Evolutionary conservation across 108 stramenopile species (phyloP).

Genomic region (Stephanodiscus minutulus): DNA sequence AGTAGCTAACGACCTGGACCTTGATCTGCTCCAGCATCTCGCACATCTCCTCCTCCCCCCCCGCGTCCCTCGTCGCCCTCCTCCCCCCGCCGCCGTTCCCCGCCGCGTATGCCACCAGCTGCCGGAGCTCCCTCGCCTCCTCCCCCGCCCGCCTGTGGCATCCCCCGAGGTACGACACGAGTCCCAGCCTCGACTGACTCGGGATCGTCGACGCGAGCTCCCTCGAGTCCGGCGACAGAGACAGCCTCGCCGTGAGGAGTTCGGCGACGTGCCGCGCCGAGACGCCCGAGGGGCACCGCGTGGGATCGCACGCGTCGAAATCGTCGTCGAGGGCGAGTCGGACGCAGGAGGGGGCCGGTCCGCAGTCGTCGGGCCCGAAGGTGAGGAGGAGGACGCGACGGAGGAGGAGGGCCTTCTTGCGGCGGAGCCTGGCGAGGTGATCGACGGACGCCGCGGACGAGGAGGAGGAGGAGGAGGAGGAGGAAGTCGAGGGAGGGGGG

Average conservation of each 20-base stretch:
- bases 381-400: slow-evolving; percentile 56
- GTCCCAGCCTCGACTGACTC: slow-evolving; percentile 35
- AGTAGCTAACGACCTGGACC: slow-evolving; percentile 69
- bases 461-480: not conserved
- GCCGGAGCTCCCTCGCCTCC: slow-evolving; percentile 59
- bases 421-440: slow-evolving; percentile 60
- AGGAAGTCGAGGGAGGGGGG: not conserved
- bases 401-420: slow-evolving; percentile 65
- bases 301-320: slow-evolving; percentile 29
- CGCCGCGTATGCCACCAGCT: slow-evolving; percentile 3
- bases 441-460: slow-evolving; percentile 26
- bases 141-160: slow-evolving; percentile 67
- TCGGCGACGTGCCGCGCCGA: slow-evolving; percentile 59
- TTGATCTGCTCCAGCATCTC: slow-evolving; percentile 68
- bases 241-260: slow-evolving; percentile 68
- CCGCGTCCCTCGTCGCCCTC: slow-evolving; percentile 19
- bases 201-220: slow-evolving; percentile 21
- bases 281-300: slow-evolving; percentile 27
- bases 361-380: slow-evolving; percentile 17
- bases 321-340: slow-evolving; percentile 39
- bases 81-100: not conserved
- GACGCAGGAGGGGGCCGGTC: slow-evolving; percentile 27
- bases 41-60: slow-evolving; percentile 47
- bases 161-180: slow-evolving; percentile 62
- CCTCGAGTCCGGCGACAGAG: slow-evolving; percentile 16